Percentiles rank a stretch among this genome's conserved stretches.
Evolutionary conservation across 2,329 filamentous ascomycete genomes (phyloP).

Genomic region (Westerdykella sp.): DNA sequence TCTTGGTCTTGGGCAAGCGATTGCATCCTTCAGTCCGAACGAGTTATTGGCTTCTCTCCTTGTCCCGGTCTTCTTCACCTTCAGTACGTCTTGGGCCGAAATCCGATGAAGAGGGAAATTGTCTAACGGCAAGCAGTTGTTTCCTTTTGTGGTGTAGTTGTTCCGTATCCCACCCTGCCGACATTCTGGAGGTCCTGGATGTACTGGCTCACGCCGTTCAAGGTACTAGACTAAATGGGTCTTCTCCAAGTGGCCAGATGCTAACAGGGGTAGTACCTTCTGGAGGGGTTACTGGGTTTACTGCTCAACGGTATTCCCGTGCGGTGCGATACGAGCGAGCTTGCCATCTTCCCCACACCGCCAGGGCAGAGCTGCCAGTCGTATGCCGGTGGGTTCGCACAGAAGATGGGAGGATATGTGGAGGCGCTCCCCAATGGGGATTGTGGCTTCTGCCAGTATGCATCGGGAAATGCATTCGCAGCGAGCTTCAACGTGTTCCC

Average conservation of each 20-base stretch:
- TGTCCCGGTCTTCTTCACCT: constrained; percentile 64
- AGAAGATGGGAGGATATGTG: constrained; percentile 56
- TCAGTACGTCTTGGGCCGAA: constrained; percentile 23
- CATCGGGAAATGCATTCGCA: constrained; percentile 54
- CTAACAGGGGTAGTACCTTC: constrained; percentile 47
- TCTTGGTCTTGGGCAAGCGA: constrained; percentile 59
- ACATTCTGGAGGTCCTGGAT: constrained; percentile 55
- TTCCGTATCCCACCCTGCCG: constrained; percentile 58
- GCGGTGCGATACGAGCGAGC: constrained; percentile 50
- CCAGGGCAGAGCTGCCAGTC: constrained; percentile 53
- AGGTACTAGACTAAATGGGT: not conserved
- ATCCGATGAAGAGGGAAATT: not conserved
- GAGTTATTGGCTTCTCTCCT: constrained; percentile 60
- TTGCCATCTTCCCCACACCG: constrained; percentile 56
- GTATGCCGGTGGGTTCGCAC: constrained; percentile 52
- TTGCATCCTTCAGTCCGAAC: constrained; percentile 61
- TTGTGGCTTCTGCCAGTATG: constrained; percentile 61
- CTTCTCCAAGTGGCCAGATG: not conserved
- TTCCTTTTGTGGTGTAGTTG: constrained; percentile 68
- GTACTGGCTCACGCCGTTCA: constrained; percentile 57
- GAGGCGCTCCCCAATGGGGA: constrained; percentile 48
- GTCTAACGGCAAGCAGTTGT: constrained; percentile 42
- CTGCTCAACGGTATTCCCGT: constrained; percentile 52
- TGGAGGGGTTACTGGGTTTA: constrained; percentile 56
- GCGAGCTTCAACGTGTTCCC: constrained; percentile 56